Evolutionary conservation across 2,329 filamentous ascomycete genomes (phyloP).

Genomic region (Phyllachora maydis): DNA sequence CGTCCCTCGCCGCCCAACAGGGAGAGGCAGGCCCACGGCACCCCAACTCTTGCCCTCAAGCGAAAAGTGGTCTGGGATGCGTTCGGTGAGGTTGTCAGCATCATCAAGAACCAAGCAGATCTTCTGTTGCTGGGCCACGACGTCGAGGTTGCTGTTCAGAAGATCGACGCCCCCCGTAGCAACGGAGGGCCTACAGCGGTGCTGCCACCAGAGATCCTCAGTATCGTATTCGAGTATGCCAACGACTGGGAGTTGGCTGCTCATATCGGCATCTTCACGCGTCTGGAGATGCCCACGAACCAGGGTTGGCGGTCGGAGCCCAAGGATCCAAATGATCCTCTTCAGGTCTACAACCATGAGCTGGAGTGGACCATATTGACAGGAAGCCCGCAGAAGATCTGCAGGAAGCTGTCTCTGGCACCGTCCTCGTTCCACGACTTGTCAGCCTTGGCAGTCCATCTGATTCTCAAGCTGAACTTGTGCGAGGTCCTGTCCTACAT

Average conservation of each 20-base stretch:
- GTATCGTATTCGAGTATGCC: conserved; percentile 64
- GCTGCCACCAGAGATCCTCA: conserved; percentile 76
- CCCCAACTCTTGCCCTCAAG: too few species aligned
- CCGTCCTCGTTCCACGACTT: conserved; percentile 50
- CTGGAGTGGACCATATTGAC: conserved; percentile 74
- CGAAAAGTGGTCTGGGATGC: conserved; percentile 38
- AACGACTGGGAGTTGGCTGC: conserved; percentile 83
- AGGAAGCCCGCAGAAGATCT: conserved; percentile 47
- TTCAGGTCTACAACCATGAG: conserved; percentile 53
- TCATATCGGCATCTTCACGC: conserved; percentile 63
- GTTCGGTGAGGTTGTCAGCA: conserved; percentile 51
- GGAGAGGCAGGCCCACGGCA: too few species aligned
- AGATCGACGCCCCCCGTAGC: too few species aligned
- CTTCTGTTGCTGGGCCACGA: conserved; percentile 54
- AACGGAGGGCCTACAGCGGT: conserved; percentile 17
- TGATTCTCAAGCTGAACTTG: conserved; percentile 82
- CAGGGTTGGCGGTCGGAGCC: conserved; percentile 44
- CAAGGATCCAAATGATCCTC: conserved; percentile 36
- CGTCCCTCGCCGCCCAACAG: too few species aligned
- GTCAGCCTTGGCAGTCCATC: conserved; percentile 63
- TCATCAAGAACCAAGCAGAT: conserved; percentile 59
- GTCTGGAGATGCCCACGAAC: conserved; percentile 41
- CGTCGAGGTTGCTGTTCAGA: conserved; percentile 31
- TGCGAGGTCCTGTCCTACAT: conserved; percentile 55
- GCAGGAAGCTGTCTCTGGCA: conserved; percentile 50